A percentile compares a stretch with the other conserved stretches of the same genome.
Conservation (phyloP, 1,139 yeast genomes). For the Yarrowia galli region DNA sequence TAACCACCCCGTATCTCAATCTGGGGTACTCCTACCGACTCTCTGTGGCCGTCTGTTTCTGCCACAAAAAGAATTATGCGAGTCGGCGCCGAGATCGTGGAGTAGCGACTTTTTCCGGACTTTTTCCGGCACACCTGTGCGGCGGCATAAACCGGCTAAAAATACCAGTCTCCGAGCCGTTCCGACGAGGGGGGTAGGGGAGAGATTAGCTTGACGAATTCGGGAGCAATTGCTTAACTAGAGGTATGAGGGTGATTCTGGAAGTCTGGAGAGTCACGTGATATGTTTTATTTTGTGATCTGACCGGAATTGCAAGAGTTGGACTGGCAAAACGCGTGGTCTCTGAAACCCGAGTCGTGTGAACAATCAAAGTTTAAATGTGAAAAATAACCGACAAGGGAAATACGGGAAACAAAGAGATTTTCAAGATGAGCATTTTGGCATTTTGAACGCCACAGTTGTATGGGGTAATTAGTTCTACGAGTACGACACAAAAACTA, state of each 20-base stretch:
- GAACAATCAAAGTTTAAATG: conserved; percentile 3
- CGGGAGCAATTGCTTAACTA: too few relatives aligned
- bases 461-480: too few relatives aligned
- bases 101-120: neutral
- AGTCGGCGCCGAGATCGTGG: neutral
- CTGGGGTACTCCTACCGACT: too few relatives aligned
- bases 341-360: conserved; percentile 3
- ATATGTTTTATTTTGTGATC: neutral
- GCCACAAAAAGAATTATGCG: neutral
- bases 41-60: too few relatives aligned
- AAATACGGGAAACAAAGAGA: neutral
- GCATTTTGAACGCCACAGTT: too few relatives aligned
- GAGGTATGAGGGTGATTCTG: neutral
- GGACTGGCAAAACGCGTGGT: too few relatives aligned
- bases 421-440: too few relatives aligned
- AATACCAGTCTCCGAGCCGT: neutral
- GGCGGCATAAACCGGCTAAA: neutral
- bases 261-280: neutral
- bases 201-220: neutral
- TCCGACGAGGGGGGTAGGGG: conserved; percentile 3
- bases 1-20: neutral
- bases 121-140: neutral
- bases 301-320: neutral
- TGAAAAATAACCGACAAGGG: neutral
- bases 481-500: too few relatives aligned